Percentiles rank a stretch among this genome's conserved stretches.
These are phyloP conservation scores for Bertia moriformis DNA, from an alignment of 2,329 filamentous ascomycete species.

Conservation along the genomic window DNA sequence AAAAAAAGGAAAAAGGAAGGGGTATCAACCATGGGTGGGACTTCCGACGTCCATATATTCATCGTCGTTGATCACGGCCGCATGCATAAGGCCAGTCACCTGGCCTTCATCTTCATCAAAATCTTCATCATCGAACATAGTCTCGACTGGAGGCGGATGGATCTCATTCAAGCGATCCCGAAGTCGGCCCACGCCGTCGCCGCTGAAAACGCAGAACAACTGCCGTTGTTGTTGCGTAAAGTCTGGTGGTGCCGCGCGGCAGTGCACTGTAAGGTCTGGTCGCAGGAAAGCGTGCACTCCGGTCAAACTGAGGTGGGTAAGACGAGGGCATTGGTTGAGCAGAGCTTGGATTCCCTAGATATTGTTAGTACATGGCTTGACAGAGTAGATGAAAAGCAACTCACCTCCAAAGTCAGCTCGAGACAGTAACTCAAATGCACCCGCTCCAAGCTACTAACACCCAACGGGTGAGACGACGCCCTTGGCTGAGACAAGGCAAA, in stretches of 20 bases:
- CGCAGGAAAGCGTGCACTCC: slow-evolving; percentile 52
- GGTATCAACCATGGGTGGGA: slow-evolving; percentile 1
- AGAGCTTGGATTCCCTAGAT: slow-evolving; percentile 47
- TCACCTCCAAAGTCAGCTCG: slow-evolving; percentile 37
- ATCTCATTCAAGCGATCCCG: slow-evolving; percentile 45
- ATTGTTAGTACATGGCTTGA: slow-evolving; percentile 9
- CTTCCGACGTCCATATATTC: not conserved
- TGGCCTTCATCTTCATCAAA: slow-evolving; percentile 9
- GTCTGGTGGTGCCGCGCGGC: slow-evolving; percentile 47
- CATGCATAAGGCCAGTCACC: slow-evolving; percentile 6
- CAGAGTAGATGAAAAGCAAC: slow-evolving; percentile 11
- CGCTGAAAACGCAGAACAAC: slow-evolving; percentile 59
- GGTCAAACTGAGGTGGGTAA: slow-evolving; percentile 54
- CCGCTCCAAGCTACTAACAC: slow-evolving; percentile 35
- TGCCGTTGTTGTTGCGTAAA: slow-evolving; percentile 58
- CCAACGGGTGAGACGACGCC: slow-evolving; percentile 9
- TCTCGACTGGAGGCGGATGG: slow-evolving; percentile 2
- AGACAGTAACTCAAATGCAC: slow-evolving; percentile 55
- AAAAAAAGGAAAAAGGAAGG: not conserved
- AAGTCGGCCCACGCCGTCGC: slow-evolving; percentile 42
- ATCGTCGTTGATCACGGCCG: not conserved
- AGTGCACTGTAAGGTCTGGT: slow-evolving; percentile 46
- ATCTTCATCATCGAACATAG: slow-evolving; percentile 5
- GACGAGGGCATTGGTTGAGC: slow-evolving; percentile 49
- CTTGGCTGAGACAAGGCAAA: slow-evolving; percentile 39